Conservation (phyloP, 805 yeast genomes). For the Cyberlindnera xishuangbannaensis region DNA sequence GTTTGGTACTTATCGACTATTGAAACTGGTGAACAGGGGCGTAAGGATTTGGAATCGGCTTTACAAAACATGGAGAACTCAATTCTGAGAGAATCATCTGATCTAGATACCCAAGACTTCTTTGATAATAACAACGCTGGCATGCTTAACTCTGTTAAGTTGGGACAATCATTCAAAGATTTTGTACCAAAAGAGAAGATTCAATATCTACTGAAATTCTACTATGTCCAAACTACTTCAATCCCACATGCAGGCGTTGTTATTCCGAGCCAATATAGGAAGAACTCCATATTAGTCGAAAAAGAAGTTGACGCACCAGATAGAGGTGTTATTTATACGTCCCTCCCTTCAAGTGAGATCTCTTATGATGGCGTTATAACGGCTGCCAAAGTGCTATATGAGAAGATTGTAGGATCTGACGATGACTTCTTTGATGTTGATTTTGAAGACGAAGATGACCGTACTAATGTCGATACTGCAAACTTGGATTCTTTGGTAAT, state of each 20-base stretch:
- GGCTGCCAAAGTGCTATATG: constrained; percentile 71
- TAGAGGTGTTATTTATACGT: constrained; percentile 41
- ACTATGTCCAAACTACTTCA: constrained; percentile 53
- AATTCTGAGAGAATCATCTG: constrained; percentile 68
- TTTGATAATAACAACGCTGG: constrained; percentile 52
- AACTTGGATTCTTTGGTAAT: constrained; percentile 19
- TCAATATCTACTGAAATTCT: constrained; percentile 53
- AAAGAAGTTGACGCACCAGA: constrained; percentile 32
- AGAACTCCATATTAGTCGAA: constrained; percentile 27
- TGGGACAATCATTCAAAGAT: constrained; percentile 80
- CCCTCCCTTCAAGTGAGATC: constrained; percentile 78
- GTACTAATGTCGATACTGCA: constrained; percentile 18
- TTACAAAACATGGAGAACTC: constrained; percentile 73
- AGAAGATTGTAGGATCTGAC: constrained; percentile 80
- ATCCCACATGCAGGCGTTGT: constrained; percentile 53
- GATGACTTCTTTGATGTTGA: constrained; percentile 96
- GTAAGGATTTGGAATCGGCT: constrained; percentile 75
- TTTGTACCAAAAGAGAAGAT: constrained; percentile 77
- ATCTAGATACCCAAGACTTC: constrained; percentile 29
- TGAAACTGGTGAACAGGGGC: constrained; percentile 64
- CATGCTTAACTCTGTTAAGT: constrained; percentile 68
- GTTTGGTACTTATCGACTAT: constrained; percentile 86
- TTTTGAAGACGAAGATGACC: constrained; percentile 82
- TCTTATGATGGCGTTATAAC: constrained; percentile 89
- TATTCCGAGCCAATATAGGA: constrained; percentile 34